phyloP scores from a whole-genome alignment of 768 basidiomycete genomes.

The Solioccasus polychromus region DNA sequence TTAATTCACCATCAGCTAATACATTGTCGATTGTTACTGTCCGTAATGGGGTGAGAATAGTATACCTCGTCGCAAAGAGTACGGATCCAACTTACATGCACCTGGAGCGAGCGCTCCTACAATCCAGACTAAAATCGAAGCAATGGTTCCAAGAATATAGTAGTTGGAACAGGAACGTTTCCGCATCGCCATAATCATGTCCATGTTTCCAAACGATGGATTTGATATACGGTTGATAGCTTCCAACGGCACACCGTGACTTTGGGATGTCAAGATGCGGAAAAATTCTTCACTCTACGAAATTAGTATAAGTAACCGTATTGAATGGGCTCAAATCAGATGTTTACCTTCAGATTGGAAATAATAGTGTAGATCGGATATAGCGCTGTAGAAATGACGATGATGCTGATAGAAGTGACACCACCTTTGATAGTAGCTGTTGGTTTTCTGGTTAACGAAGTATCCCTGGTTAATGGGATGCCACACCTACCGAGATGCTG shows the following conservation, averaged over 20 bases:
- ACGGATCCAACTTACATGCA: constrained; percentile 19
- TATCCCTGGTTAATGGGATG: not conserved
- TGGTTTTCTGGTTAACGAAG: not conserved
- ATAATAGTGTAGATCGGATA: constrained; percentile 20
- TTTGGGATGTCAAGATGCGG: constrained; percentile 12
- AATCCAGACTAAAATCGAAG: constrained; percentile 18
- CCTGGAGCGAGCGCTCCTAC: constrained; percentile 23
- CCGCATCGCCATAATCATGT: constrained; percentile 15
- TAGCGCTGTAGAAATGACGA: constrained; percentile 28
- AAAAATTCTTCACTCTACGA: constrained; percentile 30
- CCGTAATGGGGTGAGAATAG: not conserved
- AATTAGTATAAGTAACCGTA: not conserved
- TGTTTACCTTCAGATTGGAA: constrained; percentile 17
- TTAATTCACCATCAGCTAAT: constrained; percentile 18
- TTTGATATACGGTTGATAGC: constrained; percentile 22
- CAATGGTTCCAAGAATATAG: constrained; percentile 16
- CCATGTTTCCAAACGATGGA: constrained; percentile 20
- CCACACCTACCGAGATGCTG: constrained; percentile 18
- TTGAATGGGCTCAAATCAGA: not conserved
- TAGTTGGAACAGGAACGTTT: constrained; percentile 20
- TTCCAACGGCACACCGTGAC: constrained; percentile 22
- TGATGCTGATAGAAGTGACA: constrained; percentile 28
- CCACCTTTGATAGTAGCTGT: constrained; percentile 28
- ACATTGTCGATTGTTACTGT: constrained; percentile 24
- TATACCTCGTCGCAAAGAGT: not conserved